Evolutionary conservation across 75 land plant species (phyloP).

Genomic region (Pinus tabuliformis): DNA sequence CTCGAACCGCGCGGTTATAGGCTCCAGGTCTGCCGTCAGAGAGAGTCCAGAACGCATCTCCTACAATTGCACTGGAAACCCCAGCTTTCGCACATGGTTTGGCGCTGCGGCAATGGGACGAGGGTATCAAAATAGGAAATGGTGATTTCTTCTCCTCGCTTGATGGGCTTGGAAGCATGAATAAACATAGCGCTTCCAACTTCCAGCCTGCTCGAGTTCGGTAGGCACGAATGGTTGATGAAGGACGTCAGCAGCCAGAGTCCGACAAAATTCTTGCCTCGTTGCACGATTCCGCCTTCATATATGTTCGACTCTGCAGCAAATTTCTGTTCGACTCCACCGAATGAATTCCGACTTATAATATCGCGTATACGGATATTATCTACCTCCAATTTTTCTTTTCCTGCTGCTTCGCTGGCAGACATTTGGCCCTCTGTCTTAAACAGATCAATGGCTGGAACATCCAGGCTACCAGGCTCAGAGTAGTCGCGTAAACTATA

Average conservation of each 20-base stretch:
- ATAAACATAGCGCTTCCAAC: conserved; percentile 27
- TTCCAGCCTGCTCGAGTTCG: conserved; percentile 14
- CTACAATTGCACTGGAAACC: conserved; percentile 36
- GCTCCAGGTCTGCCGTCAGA: neutral
- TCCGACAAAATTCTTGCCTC: neutral
- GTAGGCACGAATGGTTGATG: conserved; percentile 29
- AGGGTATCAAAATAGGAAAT: conserved; percentile 27
- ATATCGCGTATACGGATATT: conserved; percentile 8
- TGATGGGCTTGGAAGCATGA: conserved; percentile 13
- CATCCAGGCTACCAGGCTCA: neutral
- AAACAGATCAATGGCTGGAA: conserved; percentile 6
- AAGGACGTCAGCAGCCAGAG: conserved; percentile 31
- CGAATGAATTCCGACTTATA: conserved; percentile 16
- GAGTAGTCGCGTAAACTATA: neutral
- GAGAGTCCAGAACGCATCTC: conserved; percentile 15
- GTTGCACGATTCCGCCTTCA: no score
- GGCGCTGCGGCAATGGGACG: conserved; percentile 22
- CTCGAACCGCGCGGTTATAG: neutral
- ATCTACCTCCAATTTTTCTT: neutral
- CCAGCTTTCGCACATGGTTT: conserved; percentile 17
- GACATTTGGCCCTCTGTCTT: neutral
- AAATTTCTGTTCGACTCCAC: neutral
- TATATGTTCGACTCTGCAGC: neutral
- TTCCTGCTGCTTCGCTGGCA: neutral
- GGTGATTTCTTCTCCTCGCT: conserved; percentile 15